These are phyloP conservation scores for Emmonsiellopsis sp. DNA, from an alignment of 2,329 filamentous ascomycete genomes.

Conservation along the genomic window DNA sequence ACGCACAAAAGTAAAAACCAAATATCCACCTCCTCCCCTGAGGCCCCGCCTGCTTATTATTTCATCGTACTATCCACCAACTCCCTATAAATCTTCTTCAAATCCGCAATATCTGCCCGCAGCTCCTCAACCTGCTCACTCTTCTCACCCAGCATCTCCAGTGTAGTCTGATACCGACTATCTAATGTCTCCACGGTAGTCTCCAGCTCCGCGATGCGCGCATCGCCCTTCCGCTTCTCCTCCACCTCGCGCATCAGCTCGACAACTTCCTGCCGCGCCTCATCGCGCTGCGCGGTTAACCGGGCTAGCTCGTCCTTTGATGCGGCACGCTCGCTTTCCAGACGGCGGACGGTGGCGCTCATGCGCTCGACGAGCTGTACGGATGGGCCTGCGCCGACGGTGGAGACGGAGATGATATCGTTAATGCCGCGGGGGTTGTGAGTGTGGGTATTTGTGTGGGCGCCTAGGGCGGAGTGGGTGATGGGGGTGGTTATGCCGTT, in stretches of 20 bases:
- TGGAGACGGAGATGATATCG: constrained; percentile 82
- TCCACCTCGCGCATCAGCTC: constrained; percentile 80
- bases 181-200: constrained; percentile 59
- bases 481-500: constrained; percentile 23
- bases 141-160: constrained; percentile 95
- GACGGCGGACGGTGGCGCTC: constrained; percentile 80
- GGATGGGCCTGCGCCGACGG: constrained; percentile 79
- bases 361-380: constrained; percentile 95
- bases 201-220: constrained; percentile 57
- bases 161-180: constrained; percentile 74
- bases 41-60: constrained; percentile 29
- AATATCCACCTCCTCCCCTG: background rate
- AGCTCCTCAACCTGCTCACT: constrained; percentile 91
- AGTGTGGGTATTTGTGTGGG: constrained; percentile 22
- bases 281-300: constrained; percentile 77
- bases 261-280: constrained; percentile 87
- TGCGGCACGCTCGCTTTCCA: constrained; percentile 86
- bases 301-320: constrained; percentile 77
- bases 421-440: constrained; percentile 53
- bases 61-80: constrained; percentile 77
- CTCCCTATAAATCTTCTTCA: constrained; percentile 95
- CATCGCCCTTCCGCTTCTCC: constrained; percentile 51
- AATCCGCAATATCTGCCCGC: constrained; percentile 75
- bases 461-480: constrained; percentile 30
- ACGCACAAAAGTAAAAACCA: background rate